Percentiles rank a stretch among this genome's conserved stretches.
Conservation (phyloP, 176 grass and related monocot genomes). For the Poa annua region DNA sequence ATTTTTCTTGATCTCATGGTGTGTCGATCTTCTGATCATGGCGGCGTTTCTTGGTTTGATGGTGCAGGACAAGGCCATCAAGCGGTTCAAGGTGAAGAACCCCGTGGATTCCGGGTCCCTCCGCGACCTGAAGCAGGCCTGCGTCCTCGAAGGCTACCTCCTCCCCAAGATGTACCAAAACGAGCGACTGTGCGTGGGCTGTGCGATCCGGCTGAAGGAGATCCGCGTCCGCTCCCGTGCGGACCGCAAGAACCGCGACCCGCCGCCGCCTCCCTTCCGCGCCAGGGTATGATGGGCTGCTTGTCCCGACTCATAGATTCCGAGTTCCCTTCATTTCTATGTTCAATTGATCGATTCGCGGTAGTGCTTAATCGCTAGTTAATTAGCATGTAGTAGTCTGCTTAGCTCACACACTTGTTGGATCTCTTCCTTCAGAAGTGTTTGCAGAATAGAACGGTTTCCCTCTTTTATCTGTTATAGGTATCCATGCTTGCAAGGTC, state of each 20-base stretch:
- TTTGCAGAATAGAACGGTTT: too few relatives aligned
- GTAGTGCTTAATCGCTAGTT: not conserved
- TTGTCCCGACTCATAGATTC: not conserved
- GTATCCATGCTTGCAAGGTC: too few relatives aligned
- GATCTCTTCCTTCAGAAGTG: too few relatives aligned
- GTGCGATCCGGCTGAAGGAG: constrained; percentile 77
- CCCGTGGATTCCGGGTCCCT: constrained; percentile 71
- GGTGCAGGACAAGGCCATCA: constrained; percentile 84
- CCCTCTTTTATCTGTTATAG: too few relatives aligned
- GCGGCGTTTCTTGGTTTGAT: not conserved
- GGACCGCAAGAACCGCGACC: constrained; percentile 56
- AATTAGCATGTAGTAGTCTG: too few relatives aligned
- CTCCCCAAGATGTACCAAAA: constrained; percentile 85
- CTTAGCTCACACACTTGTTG: too few relatives aligned
- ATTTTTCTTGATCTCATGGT: not conserved
- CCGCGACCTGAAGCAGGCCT: constrained; percentile 74
- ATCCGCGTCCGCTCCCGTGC: constrained; percentile 74
- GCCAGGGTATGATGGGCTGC: constrained; percentile 63
- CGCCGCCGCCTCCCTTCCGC: constrained; percentile 71
- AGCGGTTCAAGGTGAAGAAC: constrained; percentile 79
- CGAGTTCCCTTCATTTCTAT: not conserved
- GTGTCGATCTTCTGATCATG: not conserved
- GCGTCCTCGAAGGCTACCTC: constrained; percentile 73
- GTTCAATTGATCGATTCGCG: not conserved
- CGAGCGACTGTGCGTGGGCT: constrained; percentile 74